Percentiles rank a stretch among this genome's conserved stretches.
Evolutionary conservation across 2,329 filamentous ascomycete species (phyloP).

Genomic region (Aspergillus quadricinctus): DNA sequence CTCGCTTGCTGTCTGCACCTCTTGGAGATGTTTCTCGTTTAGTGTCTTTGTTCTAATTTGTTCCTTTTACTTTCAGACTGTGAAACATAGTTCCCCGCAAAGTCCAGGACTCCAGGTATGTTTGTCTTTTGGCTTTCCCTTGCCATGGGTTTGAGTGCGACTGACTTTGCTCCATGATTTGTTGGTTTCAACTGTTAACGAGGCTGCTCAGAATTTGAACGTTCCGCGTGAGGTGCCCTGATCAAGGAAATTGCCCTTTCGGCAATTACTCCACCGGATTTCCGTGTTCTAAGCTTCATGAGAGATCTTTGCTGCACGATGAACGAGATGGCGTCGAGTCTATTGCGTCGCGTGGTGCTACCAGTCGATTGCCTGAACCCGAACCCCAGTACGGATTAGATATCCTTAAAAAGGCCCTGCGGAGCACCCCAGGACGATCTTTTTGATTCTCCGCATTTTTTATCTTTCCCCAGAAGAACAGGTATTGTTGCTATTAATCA

Average conservation of each 20-base stretch:
- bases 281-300: background rate
- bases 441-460: constrained; percentile 14
- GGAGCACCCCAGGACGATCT: constrained; percentile 11
- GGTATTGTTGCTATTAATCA: background rate
- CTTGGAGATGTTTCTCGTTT: constrained; percentile 2
- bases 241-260: background rate
- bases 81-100: constrained; percentile 8
- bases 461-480: constrained; percentile 4
- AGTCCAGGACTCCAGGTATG: constrained; percentile 6
- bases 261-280: background rate
- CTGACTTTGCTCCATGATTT: background rate
- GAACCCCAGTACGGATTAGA: constrained; percentile 15
- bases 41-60: background rate
- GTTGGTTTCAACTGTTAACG: background rate
- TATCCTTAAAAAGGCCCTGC: constrained; percentile 15
- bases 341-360: constrained; percentile 2
- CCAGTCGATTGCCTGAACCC: constrained; percentile 11
- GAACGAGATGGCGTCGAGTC: background rate
- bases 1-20: constrained; percentile 1
- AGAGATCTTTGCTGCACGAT: background rate
- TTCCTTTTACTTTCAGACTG: background rate
- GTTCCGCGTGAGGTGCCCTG: background rate
- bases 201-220: background rate
- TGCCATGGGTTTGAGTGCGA: background rate
- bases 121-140: constrained; percentile 1